Evolutionary conservation across 1,284 basidiomycete genomes (phyloP).

Genomic region (Ustilago bromivora): DNA sequence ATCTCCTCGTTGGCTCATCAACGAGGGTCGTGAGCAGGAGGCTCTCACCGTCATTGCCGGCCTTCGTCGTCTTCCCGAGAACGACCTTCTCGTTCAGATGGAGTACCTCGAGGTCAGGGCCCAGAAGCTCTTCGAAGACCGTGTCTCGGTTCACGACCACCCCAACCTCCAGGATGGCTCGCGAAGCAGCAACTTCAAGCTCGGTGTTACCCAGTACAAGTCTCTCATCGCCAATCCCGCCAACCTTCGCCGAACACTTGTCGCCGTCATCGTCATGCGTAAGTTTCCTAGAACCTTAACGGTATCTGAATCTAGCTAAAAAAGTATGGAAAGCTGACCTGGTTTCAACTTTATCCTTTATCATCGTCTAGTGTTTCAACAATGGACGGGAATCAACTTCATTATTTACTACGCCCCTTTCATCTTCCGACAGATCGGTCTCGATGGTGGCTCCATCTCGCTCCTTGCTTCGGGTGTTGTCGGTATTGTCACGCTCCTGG

Average conservation of each 20-base stretch:
- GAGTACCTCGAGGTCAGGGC: constrained; percentile 86
- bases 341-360: no score
- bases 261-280: constrained; percentile 77
- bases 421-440: constrained; percentile 76
- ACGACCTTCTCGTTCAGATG: constrained; percentile 78
- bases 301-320: no score
- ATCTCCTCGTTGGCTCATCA: constrained; percentile 81
- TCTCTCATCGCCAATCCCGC: constrained; percentile 72
- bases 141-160: constrained; percentile 59
- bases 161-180: constrained; percentile 78
- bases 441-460: constrained; percentile 75
- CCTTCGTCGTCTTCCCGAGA: constrained; percentile 75
- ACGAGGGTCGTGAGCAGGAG: constrained; percentile 80
- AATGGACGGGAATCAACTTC: constrained; percentile 58
- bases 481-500: constrained; percentile 81
- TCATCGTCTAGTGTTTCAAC: constrained; percentile 74
- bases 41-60: constrained; percentile 77
- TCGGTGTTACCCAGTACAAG: constrained; percentile 73
- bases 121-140: constrained; percentile 71
- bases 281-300: no score
- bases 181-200: constrained; percentile 75
- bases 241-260: constrained; percentile 75
- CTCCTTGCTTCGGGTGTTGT: constrained; percentile 81
- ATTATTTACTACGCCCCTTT: constrained; percentile 79
- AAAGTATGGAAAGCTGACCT: no score